Evolutionary conservation across 1,139 yeast genomes (phyloP).

Genomic region (Yamadazyma sp.): DNA sequence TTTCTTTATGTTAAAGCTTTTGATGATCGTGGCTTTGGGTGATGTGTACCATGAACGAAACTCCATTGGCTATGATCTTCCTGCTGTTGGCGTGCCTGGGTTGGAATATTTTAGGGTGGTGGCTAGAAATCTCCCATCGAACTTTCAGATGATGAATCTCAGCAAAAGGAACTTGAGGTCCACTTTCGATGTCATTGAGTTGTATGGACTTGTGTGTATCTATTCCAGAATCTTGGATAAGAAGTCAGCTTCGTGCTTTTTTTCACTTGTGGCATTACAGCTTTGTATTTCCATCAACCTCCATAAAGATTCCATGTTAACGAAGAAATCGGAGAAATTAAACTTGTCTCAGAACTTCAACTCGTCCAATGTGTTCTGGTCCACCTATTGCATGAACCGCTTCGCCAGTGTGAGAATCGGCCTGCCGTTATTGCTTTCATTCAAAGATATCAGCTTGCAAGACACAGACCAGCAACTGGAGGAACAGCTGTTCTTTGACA

Average conservation of each 20-base stretch:
- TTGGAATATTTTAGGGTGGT: conserved; percentile 22
- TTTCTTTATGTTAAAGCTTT: conserved; percentile 21
- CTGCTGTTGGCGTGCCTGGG: conserved; percentile 19
- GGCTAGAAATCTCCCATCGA: conserved; percentile 22
- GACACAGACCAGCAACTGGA: conserved; percentile 8
- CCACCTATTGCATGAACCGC: conserved; percentile 28
- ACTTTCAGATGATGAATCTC: conserved; percentile 16
- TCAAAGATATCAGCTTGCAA: conserved; percentile 16
- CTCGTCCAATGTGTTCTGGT: conserved; percentile 23
- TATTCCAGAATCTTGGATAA: conserved; percentile 28
- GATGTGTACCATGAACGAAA: conserved; percentile 19
- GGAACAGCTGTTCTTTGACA: conserved; percentile 14
- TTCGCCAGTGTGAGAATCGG: conserved; percentile 26
- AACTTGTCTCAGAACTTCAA: conserved; percentile 9
- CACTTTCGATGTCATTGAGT: conserved; percentile 24
- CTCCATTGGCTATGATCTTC: conserved; percentile 7
- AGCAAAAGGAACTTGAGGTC: conserved; percentile 13
- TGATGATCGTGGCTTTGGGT: conserved; percentile 25
- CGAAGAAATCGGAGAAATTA: conserved; percentile 8
- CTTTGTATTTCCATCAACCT: conserved; percentile 27
- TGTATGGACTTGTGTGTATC: conserved; percentile 25
- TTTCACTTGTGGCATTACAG: conserved; percentile 26
- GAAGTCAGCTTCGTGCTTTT: conserved; percentile 26
- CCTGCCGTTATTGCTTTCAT: conserved; percentile 24
- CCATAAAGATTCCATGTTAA: conserved; percentile 18